phyloP scores from a whole-genome alignment of 1,139 yeast species.

The Candida tropicalis region DNA sequence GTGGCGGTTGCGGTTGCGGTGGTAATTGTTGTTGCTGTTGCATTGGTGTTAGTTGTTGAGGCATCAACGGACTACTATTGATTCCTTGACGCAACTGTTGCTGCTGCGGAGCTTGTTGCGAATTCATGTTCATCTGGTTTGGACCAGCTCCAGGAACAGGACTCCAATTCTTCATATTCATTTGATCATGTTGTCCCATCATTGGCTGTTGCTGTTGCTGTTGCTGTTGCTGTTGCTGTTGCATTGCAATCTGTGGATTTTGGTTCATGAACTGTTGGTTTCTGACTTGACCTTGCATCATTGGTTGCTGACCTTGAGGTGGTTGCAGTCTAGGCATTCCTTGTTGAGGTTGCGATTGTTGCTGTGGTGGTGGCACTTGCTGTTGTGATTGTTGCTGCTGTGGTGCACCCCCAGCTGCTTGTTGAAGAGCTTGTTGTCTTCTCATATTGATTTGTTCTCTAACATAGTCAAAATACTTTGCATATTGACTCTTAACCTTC shows the following conservation, averaged over 20 bases:
- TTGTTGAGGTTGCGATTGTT: conserved; percentile 10
- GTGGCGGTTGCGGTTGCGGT: conserved; percentile 10
- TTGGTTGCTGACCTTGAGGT: conserved; percentile 7
- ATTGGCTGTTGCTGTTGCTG: conserved; percentile 19
- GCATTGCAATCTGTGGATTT: conserved; percentile 16
- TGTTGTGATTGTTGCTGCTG: conserved; percentile 17
- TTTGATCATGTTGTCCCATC: conserved; percentile 4
- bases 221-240: conserved; percentile 5
- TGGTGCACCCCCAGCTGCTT: conserved; percentile 13
- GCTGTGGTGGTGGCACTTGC: conserved; percentile 11
- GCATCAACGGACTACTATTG: conserved; percentile 29
- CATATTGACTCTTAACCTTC: conserved; percentile 70
- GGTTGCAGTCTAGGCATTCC: conserved; percentile 1
- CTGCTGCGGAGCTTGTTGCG: conserved; percentile 19
- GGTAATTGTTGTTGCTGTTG: conserved; percentile 10
- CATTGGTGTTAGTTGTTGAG: conserved; percentile 25
- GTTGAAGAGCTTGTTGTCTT: conserved; percentile 34
- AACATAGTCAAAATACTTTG: conserved; percentile 73
- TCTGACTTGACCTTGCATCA: conserved; percentile 19
- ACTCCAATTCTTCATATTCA: conserved; percentile 4
- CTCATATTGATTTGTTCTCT: conserved; percentile 47
- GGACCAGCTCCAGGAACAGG: conserved; percentile 6
- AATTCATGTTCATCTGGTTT: conserved; percentile 12
- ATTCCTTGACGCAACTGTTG: conserved; percentile 15
- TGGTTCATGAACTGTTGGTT: conserved; percentile 23